Conservation (phyloP, 108 stramenopile genomes). For the Nitzschia putrida region DNA sequence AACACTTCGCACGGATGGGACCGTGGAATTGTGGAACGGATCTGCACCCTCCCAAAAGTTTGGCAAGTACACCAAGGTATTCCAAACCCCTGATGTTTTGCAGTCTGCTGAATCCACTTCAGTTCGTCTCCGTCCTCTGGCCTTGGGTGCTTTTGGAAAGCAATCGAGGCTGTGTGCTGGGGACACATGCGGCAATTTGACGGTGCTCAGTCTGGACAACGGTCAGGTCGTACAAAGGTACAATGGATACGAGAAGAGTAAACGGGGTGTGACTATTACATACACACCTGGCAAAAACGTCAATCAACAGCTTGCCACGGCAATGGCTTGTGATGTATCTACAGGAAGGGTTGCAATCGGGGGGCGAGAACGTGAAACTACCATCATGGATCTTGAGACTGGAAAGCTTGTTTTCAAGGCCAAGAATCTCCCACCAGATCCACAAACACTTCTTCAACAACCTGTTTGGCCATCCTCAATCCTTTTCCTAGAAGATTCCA, state of each 20-base stretch:
- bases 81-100: slow-evolving; percentile 12
- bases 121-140: slow-evolving; percentile 14
- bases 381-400: slow-evolving; percentile 63
- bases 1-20: slow-evolving; percentile 63
- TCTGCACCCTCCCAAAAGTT: slow-evolving; percentile 14
- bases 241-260: slow-evolving; percentile 37
- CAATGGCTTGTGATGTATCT: slow-evolving; percentile 47
- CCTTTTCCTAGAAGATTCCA: slow-evolving; percentile 45
- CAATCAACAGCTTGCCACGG: slow-evolving; percentile 61
- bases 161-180: slow-evolving; percentile 38
- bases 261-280: slow-evolving; percentile 39
- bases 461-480: slow-evolving; percentile 79
- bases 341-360: slow-evolving; percentile 57
- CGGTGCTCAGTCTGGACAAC: slow-evolving; percentile 26
- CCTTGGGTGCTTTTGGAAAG: slow-evolving; percentile 20
- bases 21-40: slow-evolving; percentile 60
- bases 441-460: slow-evolving; percentile 80
- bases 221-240: slow-evolving; percentile 36
- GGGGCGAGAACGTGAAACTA: slow-evolving; percentile 75
- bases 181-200: slow-evolving; percentile 39
- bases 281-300: slow-evolving; percentile 60
- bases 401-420: slow-evolving; percentile 74
- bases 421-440: slow-evolving; percentile 85
- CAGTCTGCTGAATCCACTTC: not conserved
- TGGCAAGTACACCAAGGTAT: slow-evolving; percentile 14